A percentile compares a stretch with the other conserved stretches of the same genome.
Conservation (phyloP, 768 basidiomycete genomes). For the Tulasnella sp. region DNA sequence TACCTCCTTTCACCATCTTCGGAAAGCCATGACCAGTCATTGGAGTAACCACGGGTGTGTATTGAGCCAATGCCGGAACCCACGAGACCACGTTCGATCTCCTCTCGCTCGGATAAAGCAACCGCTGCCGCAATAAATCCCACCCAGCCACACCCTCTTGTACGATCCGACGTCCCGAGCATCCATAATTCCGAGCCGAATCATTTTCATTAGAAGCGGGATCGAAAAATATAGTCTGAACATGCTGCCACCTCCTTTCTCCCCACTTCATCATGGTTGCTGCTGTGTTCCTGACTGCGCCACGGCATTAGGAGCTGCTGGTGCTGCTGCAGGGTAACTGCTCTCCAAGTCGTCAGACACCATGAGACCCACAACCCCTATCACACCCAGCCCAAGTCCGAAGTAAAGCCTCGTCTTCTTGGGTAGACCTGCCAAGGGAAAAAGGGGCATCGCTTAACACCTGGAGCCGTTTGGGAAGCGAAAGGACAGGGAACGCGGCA, state of each 20-base stretch:
- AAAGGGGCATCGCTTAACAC: neutral
- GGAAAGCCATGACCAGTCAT: neutral
- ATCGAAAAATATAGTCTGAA: too few relatives aligned
- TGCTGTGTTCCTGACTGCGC: neutral
- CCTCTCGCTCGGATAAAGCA: neutral
- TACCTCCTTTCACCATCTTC: neutral
- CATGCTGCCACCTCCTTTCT: neutral
- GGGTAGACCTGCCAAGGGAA: slow-evolving; percentile 5
- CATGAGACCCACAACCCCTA: slow-evolving; percentile 10
- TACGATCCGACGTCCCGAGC: neutral
- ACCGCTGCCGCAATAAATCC: neutral
- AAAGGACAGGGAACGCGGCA: too few relatives aligned
- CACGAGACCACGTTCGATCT: neutral
- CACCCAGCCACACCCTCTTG: too few relatives aligned
- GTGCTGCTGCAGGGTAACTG: too few relatives aligned
- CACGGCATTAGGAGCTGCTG: neutral
- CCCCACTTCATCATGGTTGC: too few relatives aligned
- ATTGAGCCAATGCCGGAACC: neutral
- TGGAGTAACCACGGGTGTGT: neutral
- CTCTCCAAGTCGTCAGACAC: slow-evolving; percentile 19
- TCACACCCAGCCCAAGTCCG: slow-evolving; percentile 13
- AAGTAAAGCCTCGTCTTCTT: slow-evolving; percentile 20
- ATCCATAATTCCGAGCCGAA: neutral
- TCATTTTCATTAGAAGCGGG: neutral
- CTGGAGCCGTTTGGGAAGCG: neutral